Conservation (phyloP, 2,329 filamentous ascomycete species). For the Trichoderma polysporum region DNA sequence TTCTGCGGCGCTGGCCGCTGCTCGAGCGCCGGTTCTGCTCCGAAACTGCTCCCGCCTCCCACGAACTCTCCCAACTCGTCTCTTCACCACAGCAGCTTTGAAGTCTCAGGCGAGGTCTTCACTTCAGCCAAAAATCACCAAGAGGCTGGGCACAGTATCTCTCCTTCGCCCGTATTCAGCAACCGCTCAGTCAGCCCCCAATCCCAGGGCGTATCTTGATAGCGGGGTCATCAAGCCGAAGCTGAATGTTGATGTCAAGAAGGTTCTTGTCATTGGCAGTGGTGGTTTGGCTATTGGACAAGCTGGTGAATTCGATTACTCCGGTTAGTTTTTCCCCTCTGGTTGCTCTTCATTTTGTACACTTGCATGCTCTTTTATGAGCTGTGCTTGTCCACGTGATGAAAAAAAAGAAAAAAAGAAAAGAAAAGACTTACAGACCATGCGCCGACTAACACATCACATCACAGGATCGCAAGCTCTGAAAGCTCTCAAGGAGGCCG, state of each 20-base stretch:
- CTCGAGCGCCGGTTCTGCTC: constrained; percentile 58
- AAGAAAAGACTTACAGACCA: neutral
- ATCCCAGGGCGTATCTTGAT: constrained; percentile 82
- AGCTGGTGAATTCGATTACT: constrained; percentile 98
- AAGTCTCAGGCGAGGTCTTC: constrained; percentile 37
- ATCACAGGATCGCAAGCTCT: constrained; percentile 83
- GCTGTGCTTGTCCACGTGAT: neutral
- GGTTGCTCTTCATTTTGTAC: neutral
- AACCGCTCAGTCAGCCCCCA: constrained; percentile 67
- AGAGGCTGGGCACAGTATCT: constrained; percentile 50
- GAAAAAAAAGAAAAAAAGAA: neutral
- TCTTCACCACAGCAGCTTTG: constrained; percentile 42
- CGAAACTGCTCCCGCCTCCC: constrained; percentile 54
- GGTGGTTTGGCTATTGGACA: constrained; percentile 96
- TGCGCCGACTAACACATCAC: neutral
- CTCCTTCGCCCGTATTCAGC: constrained; percentile 43
- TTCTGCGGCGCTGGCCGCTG: constrained; percentile 45
- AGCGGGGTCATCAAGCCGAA: constrained; percentile 81
- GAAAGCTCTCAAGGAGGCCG: constrained; percentile 94
- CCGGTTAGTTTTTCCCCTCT: constrained; percentile 61
- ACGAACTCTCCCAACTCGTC: constrained; percentile 44
- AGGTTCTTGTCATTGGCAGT: constrained; percentile 93
- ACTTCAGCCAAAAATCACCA: constrained; percentile 34
- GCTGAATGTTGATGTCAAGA: constrained; percentile 86
- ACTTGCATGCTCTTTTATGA: neutral